A percentile compares a stretch with the other conserved stretches of the same genome.
phyloP scores from a whole-genome alignment of 495 filamentous ascomycete genomes.

The Bathelium albidoporum region DNA sequence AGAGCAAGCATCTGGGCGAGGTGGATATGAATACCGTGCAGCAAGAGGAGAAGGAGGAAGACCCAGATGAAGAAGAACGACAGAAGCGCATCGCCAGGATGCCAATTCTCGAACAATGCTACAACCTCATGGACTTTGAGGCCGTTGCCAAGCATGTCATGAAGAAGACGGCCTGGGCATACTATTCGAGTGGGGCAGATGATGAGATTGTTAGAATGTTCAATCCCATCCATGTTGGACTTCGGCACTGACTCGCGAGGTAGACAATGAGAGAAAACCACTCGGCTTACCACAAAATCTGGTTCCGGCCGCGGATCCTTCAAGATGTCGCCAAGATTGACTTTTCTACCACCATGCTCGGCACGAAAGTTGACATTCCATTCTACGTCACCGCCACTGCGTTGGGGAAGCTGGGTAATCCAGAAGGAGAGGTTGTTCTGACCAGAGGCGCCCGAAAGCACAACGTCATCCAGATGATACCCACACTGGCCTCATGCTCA shows the following conservation, averaged over 20 bases:
- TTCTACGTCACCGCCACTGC: slow-evolving; percentile 93
- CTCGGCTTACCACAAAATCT: slow-evolving; percentile 90
- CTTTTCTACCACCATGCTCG: slow-evolving; percentile 80
- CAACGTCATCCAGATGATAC: slow-evolving; percentile 92
- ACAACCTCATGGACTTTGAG: slow-evolving; percentile 93
- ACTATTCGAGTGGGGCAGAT: slow-evolving; percentile 91
- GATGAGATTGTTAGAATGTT: slow-evolving; percentile 77
- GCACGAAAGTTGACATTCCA: slow-evolving; percentile 66
- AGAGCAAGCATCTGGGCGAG: slow-evolving; percentile 77
- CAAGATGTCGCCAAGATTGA: slow-evolving; percentile 82
- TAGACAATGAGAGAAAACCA: slow-evolving; percentile 96
- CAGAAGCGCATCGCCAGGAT: slow-evolving; percentile 64
- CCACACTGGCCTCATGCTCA: slow-evolving; percentile 91
- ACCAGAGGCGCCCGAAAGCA: slow-evolving; percentile 75
- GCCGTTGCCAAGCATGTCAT: slow-evolving; percentile 75
- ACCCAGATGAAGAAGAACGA: slow-evolving; percentile 68
- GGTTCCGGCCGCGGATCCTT: slow-evolving; percentile 83
- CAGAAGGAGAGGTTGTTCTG: slow-evolving; percentile 83
- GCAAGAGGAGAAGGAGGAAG: slow-evolving; percentile 54
- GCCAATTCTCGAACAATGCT: slow-evolving; percentile 81
- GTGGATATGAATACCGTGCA: slow-evolving; percentile 85
- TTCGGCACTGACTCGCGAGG: background rate
- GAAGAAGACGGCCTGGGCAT: slow-evolving; percentile 94
- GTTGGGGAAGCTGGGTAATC: slow-evolving; percentile 80
- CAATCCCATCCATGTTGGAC: background rate